phyloP scores from a whole-genome alignment of 148 eudicot genomes.

The Arbutus unedo region DNA sequence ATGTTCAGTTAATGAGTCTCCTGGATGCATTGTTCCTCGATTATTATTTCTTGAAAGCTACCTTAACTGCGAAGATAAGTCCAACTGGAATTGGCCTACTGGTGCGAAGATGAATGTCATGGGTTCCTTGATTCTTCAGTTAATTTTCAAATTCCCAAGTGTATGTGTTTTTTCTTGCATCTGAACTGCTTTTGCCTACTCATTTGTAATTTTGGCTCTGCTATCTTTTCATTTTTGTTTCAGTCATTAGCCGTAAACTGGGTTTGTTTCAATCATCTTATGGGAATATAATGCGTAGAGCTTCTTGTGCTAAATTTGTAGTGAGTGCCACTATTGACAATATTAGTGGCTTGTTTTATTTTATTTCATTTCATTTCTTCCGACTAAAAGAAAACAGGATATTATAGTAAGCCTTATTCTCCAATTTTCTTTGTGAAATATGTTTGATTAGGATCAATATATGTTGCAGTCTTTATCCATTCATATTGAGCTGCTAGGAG shows the following conservation, averaged over 20 bases:
- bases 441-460: background rate
- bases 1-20: conserved; percentile 46
- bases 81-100: conserved; percentile 78
- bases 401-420: background rate
- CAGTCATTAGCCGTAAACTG: background rate
- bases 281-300: background rate
- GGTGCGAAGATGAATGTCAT: conserved; percentile 67
- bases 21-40: conserved; percentile 65
- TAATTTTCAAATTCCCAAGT: conserved; percentile 66
- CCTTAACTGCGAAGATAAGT: conserved; percentile 48
- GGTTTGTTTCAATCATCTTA: background rate
- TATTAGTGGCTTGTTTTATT: background rate
- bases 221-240: conserved; percentile 4
- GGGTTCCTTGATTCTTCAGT: conserved; percentile 87
- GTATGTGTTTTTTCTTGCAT: conserved; percentile 47
- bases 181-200: conserved; percentile 9
- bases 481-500: background rate
- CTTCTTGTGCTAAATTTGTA: conserved; percentile 2
- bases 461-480: background rate
- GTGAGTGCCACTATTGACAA: background rate
- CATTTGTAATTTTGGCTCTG: background rate
- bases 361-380: background rate
- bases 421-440: background rate
- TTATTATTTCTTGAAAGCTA: conserved; percentile 71
- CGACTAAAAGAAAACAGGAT: background rate